Percentiles rank a stretch among this genome's conserved stretches.
phyloP scores from a whole-genome alignment of 352 stramenopile species.

The Elongisporangium undulatum region DNA sequence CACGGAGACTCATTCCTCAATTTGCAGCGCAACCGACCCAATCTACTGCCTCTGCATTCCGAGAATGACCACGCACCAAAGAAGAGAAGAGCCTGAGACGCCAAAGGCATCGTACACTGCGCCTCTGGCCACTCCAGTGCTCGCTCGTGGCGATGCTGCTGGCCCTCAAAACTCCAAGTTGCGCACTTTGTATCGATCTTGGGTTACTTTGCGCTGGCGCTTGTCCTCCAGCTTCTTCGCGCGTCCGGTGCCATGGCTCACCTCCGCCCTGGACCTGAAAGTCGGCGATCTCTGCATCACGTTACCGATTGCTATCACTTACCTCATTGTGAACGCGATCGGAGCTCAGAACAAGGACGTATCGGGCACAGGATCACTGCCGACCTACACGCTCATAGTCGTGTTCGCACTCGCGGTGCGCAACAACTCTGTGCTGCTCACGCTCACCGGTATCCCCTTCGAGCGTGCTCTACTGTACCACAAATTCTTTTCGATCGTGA shows the following conservation, averaged over 20 bases:
- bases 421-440: slow-evolving; percentile 46
- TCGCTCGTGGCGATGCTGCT: background rate
- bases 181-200: slow-evolving; percentile 1
- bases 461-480: slow-evolving; percentile 51
- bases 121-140: background rate
- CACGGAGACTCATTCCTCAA: no score
- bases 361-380: slow-evolving; percentile 10
- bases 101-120: background rate
- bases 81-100: background rate
- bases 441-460: slow-evolving; percentile 37
- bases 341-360: slow-evolving; percentile 13
- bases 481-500: slow-evolving; percentile 28
- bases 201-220: slow-evolving; percentile 27
- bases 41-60: no score
- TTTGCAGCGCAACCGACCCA: no score
- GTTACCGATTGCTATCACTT: slow-evolving; percentile 13
- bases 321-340: slow-evolving; percentile 15
- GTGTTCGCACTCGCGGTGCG: slow-evolving; percentile 37
- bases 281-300: slow-evolving; percentile 31
- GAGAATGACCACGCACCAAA: background rate
- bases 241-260: slow-evolving; percentile 22
- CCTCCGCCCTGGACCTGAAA: slow-evolving; percentile 22
- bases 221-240: slow-evolving; percentile 24
- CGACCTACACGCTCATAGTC: slow-evolving; percentile 25
- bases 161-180: background rate